These are phyloP conservation scores for Aspergillus taichungensis DNA, from an alignment of 495 filamentous ascomycete genomes.

Conservation along the genomic window DNA sequence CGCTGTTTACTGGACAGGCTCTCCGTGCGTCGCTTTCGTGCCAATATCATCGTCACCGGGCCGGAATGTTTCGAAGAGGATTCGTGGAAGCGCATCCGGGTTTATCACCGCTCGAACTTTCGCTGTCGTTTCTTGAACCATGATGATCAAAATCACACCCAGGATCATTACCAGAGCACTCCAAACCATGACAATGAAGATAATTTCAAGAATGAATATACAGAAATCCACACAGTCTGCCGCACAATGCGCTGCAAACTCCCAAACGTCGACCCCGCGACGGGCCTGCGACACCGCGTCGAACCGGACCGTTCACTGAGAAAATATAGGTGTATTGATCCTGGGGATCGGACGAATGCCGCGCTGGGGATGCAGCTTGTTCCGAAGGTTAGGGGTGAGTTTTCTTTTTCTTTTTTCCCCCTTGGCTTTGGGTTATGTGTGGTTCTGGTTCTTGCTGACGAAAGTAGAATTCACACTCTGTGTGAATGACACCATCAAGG, in stretches of 20 bases:
- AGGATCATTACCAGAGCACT: too few relatives aligned
- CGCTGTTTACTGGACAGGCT: constrained; percentile 48
- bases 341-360: constrained; percentile 56
- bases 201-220: constrained; percentile 9
- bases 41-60: constrained; percentile 72
- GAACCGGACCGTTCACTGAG: constrained; percentile 71
- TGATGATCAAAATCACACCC: too few relatives aligned
- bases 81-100: constrained; percentile 62
- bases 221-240: constrained; percentile 51
- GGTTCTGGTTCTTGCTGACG: neutral
- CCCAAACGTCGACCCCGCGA: constrained; percentile 73
- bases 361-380: constrained; percentile 84
- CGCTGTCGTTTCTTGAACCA: too few relatives aligned
- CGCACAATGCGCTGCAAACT: constrained; percentile 72
- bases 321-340: constrained; percentile 62
- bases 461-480: constrained; percentile 32
- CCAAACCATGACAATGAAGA: too few relatives aligned
- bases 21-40: constrained; percentile 64
- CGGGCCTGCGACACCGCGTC: constrained; percentile 55
- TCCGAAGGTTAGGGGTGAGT: constrained; percentile 36
- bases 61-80: constrained; percentile 63
- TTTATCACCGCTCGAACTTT: too few relatives aligned
- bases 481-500: constrained; percentile 53
- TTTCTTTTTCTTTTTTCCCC: neutral
- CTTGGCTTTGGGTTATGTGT: neutral